phyloP scores from a whole-genome alignment of 2,329 filamentous ascomycete genomes.

The Ceratocystis lukuohia region DNA sequence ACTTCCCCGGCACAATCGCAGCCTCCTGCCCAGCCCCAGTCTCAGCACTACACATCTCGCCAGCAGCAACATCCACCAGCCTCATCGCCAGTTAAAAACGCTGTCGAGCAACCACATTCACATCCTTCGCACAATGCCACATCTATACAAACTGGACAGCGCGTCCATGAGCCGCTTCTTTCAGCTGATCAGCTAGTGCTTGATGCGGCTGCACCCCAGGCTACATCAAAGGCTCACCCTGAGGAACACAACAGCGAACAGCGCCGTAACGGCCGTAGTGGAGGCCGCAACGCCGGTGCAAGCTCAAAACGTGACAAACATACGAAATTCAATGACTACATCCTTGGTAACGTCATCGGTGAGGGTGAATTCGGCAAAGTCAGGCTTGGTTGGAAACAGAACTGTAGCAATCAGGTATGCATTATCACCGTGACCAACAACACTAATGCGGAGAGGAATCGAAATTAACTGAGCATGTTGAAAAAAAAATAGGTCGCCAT shows the following conservation, averaged over 20 bases:
- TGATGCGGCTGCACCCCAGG: conserved; percentile 36
- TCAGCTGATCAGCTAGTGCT: conserved; percentile 15
- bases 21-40: neutral
- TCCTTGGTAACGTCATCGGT: conserved; percentile 86
- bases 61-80: conserved; percentile 3
- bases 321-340: conserved; percentile 88
- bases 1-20: neutral
- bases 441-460: neutral
- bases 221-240: conserved; percentile 31
- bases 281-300: conserved; percentile 10
- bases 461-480: neutral
- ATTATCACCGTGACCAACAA: neutral
- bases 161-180: conserved; percentile 13
- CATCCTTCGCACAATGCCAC: neutral
- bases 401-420: conserved; percentile 67
- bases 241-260: conserved; percentile 25
- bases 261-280: conserved; percentile 15
- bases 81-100: conserved; percentile 4
- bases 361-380: conserved; percentile 99
- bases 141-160: conserved; percentile 25
- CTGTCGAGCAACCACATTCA: conserved; percentile 3
- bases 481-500: conserved; percentile 62
- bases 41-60: conserved; percentile 5
- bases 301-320: conserved; percentile 46
- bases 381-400: conserved; percentile 95